Evolutionary conservation across 2,329 filamentous ascomycete species (phyloP).

Genomic region (Magnaporthales sp.): DNA sequence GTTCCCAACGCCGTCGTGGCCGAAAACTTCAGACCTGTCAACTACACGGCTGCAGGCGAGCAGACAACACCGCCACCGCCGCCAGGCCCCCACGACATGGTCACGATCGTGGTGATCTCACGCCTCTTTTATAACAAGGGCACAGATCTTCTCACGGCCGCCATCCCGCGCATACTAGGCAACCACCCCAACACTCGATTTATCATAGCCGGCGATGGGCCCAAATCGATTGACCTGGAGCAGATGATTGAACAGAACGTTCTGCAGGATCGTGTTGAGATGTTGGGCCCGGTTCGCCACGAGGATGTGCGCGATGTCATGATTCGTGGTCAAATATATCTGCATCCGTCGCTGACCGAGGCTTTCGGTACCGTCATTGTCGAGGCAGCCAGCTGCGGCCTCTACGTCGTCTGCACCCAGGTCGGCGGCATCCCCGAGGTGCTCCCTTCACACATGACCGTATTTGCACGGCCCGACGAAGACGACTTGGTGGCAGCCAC

Average conservation of each 20-base stretch:
- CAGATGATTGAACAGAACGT: conserved; percentile 97
- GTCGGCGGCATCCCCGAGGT: conserved; percentile 97
- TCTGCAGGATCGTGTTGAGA: conserved; percentile 84
- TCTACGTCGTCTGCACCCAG: conserved; percentile 94
- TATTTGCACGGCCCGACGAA: conserved; percentile 93
- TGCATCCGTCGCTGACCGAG: conserved; percentile 90
- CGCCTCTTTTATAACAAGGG: conserved; percentile 98
- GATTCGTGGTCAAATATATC: conserved; percentile 92
- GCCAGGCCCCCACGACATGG: conserved; percentile 73
- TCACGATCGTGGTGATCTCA: conserved; percentile 95
- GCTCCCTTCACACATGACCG: conserved; percentile 91
- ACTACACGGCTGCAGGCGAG: conserved; percentile 13
- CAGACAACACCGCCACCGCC: conserved; percentile 27
- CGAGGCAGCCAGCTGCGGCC: conserved; percentile 87
- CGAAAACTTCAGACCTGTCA: conserved; percentile 80
- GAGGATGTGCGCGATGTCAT: conserved; percentile 97
- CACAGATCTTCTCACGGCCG: conserved; percentile 91
- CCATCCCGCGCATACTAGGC: conserved; percentile 85
- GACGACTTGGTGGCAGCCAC: conserved; percentile 89
- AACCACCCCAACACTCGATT: conserved; percentile 90
- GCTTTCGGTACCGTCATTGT: conserved; percentile 98
- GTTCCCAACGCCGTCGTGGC: conserved; percentile 97
- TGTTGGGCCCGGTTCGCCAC: conserved; percentile 86
- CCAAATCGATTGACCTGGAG: conserved; percentile 94
- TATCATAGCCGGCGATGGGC: conserved; percentile 90